These are phyloP conservation scores for Boletus subcaerulescens DNA, from an alignment of 768 basidiomycete species.

Conservation along the genomic window DNA sequence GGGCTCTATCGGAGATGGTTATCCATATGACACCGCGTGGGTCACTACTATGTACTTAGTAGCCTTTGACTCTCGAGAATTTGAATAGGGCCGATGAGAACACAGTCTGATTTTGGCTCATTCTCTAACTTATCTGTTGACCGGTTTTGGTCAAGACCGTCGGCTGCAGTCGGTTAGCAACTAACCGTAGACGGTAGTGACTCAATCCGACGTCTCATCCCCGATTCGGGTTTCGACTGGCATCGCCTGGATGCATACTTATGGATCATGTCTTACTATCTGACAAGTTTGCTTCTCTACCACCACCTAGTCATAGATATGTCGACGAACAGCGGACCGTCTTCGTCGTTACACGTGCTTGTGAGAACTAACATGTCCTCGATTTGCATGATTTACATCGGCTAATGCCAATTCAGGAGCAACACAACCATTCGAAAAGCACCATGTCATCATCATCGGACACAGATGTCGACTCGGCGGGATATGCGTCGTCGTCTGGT, in stretches of 20 bases:
- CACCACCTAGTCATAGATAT: background rate
- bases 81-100: background rate
- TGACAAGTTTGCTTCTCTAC: background rate
- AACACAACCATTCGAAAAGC: constrained; percentile 2
- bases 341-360: background rate
- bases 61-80: background rate
- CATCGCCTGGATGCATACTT: background rate
- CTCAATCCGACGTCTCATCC: background rate
- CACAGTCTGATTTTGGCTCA: background rate
- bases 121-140: background rate
- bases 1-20: constrained; percentile 76
- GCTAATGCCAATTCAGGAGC: background rate
- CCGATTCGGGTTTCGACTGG: constrained; percentile 5
- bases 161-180: too few relatives aligned
- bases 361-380: background rate
- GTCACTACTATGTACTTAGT: background rate
- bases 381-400: background rate
- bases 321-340: background rate
- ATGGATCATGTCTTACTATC: background rate
- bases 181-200: background rate
- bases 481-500: constrained; percentile 29
- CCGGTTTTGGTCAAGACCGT: too few relatives aligned
- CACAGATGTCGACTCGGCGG: constrained; percentile 19
- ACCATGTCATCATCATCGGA: constrained; percentile 16
- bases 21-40: constrained; percentile 49